A percentile compares a stretch with the other conserved stretches of the same genome.
Evolutionary conservation across 768 basidiomycete genomes (phyloP).

Genomic region (Hydnum rufescens): DNA sequence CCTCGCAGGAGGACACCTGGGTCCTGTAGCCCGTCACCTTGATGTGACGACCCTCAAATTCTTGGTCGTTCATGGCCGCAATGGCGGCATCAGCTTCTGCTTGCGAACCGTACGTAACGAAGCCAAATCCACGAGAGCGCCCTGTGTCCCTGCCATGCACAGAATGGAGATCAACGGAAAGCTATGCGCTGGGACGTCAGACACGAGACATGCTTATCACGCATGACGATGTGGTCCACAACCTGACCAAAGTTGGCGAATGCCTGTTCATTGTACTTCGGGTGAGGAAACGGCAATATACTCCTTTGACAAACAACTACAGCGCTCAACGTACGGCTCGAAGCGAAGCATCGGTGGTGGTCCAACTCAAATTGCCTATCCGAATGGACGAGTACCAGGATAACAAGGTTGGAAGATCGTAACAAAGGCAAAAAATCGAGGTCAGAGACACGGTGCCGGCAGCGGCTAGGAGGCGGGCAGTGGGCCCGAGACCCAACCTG

Average conservation of each 20-base stretch:
- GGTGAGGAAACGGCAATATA: neutral
- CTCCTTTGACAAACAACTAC: neutral
- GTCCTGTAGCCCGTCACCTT: no score
- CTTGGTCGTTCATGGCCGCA: conserved; percentile 57
- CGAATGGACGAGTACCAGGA: neutral
- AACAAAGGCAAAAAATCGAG: neutral
- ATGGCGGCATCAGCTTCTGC: conserved; percentile 69
- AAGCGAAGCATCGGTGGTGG: neutral
- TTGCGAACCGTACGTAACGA: conserved; percentile 52
- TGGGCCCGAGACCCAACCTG: neutral
- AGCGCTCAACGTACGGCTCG: neutral
- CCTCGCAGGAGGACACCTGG: no score
- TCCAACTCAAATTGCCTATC: neutral
- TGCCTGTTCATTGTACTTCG: neutral
- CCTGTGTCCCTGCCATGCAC: conserved; percentile 57
- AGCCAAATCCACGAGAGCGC: conserved; percentile 92
- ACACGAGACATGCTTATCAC: neutral
- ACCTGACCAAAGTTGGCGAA: neutral
- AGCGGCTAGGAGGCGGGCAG: neutral
- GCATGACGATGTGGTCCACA: neutral
- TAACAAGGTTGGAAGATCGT: neutral
- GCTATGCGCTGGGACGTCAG: neutral
- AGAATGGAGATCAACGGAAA: neutral
- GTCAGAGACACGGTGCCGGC: neutral
- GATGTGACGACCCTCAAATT: conserved; percentile 82